phyloP scores from a whole-genome alignment of 345 rosid species.

The Bruguiera parviflora region DNA sequence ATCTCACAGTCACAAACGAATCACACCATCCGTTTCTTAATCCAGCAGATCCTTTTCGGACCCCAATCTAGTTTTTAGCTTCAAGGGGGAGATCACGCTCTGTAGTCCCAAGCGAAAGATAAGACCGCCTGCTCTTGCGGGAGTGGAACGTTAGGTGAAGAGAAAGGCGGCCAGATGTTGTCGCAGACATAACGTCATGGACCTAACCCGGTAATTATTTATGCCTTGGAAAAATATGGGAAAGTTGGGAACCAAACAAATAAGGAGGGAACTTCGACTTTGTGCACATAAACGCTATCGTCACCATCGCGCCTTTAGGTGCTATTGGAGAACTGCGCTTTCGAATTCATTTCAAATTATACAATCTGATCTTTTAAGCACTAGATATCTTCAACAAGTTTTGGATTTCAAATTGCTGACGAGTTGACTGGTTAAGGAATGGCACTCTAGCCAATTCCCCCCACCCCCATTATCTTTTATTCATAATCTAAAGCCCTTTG shows the following conservation, averaged over 20 bases:
- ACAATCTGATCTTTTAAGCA: too few species aligned
- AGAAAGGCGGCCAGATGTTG: background rate
- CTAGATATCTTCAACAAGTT: too few species aligned
- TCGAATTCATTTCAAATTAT: too few species aligned
- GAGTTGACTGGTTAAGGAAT: background rate
- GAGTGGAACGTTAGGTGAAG: constrained; percentile 27
- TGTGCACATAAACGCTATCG: too few species aligned
- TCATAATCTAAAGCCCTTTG: too few species aligned
- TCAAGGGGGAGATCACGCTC: constrained; percentile 32
- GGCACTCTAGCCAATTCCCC: background rate
- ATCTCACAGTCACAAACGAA: constrained; percentile 27
- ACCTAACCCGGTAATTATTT: constrained; percentile 17
- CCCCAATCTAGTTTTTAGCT: constrained; percentile 12
- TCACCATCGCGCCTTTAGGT: too few species aligned
- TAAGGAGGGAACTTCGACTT: background rate
- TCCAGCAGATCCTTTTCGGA: constrained; percentile 24
- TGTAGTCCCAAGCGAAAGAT: constrained; percentile 16
- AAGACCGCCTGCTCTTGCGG: constrained; percentile 14
- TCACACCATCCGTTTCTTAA: constrained; percentile 37
- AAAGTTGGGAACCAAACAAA: background rate
- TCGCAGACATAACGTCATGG: background rate
- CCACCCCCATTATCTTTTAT: too few species aligned
- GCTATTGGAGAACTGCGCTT: too few species aligned
- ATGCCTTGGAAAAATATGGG: constrained; percentile 14
- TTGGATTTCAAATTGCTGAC: background rate